Base-by-base conservation (phyloP, 164 flowering plant genomes). In the Stephania cephalantha region DNA sequence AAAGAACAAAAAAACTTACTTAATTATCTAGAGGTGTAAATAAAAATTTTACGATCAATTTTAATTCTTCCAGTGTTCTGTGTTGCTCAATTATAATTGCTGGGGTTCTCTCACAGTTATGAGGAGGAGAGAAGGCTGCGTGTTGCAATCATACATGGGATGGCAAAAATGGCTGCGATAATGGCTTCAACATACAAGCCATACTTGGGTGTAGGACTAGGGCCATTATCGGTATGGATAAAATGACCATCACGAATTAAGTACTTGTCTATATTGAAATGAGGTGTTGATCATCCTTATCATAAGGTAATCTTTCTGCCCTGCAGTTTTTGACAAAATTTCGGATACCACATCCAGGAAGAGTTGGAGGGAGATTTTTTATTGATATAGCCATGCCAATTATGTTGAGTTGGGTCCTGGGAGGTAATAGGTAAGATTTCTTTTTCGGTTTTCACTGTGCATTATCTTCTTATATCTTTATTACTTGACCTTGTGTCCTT, bases 131-230 rank as follows among this genome's bases (percentile, higher is more conserved):
- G 97, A 83, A 86, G 85, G 81, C 77, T 95, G 50, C 87, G 98
- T 64, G 98, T 95, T 76, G 94, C 92, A 52, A 67, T 87, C 50
- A 90, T 95, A 71, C 91, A 93, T 83, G 95, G 97, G 74, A 84
- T 95, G 88, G 97, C 98, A 66, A 87, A 97, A 83, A 89, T 90
- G 93, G 97, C 97, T 81, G 98, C 98, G 61, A 76, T 87, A 2
- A 94, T 94, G 98, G 97, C 97, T 76, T 84, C 97, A 76, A 92
- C 97, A 69, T 95, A 93, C 84, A 95, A 91, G 79, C 91, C 94
- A 31, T 95, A 95, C 79, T 78, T 95, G 77, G 98, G 98, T 20
- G 94, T 90, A 13, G 98, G 98, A 42, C 97, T 95, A 75, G 98
- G 98, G 71, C 97, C 97, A 61, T 68, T 95, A 30, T 89, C 91